Percentiles rank a stretch among this genome's conserved stretches.
Evolutionary conservation across 1,284 basidiomycete genomes (phyloP).

Genomic region (Ustilago bromivora): DNA sequence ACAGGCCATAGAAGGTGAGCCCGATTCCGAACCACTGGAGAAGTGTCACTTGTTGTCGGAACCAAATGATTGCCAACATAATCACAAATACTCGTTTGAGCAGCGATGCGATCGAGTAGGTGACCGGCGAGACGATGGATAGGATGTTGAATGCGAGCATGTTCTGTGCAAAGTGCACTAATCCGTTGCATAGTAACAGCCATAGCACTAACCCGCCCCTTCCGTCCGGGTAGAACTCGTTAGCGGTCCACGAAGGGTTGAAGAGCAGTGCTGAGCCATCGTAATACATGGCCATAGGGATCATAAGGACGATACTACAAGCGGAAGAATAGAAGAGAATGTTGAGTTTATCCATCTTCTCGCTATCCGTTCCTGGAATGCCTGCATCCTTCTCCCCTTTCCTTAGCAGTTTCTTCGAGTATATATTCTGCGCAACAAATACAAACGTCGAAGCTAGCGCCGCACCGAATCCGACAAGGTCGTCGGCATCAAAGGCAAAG

Average conservation of each 20-base stretch:
- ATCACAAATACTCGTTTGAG: constrained; percentile 99
- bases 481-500: constrained; percentile 81
- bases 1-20: constrained; percentile 89
- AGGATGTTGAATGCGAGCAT: constrained; percentile 97
- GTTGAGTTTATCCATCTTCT: constrained; percentile 95
- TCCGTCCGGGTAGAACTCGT: constrained; percentile 7
- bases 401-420: constrained; percentile 95
- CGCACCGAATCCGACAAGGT: constrained; percentile 51
- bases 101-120: constrained; percentile 96
- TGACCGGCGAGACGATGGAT: constrained; percentile 94
- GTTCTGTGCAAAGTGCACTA: constrained; percentile 96
- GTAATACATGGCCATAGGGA: constrained; percentile 65
- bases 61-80: constrained; percentile 97
- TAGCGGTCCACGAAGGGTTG: constrained; percentile 20
- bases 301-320: constrained; percentile 81
- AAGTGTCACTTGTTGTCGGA: constrained; percentile 85
- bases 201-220: constrained; percentile 73
- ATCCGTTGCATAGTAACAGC: constrained; percentile 85
- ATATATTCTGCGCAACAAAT: constrained; percentile 98
- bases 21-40: constrained; percentile 86
- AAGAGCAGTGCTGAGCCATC: constrained; percentile 40
- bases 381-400: constrained; percentile 26
- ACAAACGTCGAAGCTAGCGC: constrained; percentile 71
- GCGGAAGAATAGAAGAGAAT: constrained; percentile 93
- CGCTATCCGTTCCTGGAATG: constrained; percentile 16